A percentile compares a stretch with the other conserved stretches of the same genome.
Evolutionary conservation across 805 yeast genomes (phyloP).

Genomic region (Candida germanica): DNA sequence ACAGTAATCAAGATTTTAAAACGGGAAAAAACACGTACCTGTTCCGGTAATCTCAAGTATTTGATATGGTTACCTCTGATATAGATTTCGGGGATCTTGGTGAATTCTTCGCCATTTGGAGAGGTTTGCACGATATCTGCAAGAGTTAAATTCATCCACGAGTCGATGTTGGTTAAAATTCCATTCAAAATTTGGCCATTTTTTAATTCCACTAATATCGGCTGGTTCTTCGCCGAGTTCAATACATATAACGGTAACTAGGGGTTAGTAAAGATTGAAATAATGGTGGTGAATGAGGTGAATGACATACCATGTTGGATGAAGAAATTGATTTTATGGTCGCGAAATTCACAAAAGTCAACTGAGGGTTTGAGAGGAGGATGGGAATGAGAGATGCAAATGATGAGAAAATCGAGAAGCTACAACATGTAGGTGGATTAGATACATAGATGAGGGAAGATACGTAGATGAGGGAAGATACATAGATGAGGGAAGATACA

Average conservation of each 20-base stretch:
- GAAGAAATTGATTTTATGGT: too few species aligned
- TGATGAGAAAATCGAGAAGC: too few species aligned
- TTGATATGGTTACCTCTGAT: conserved; percentile 84
- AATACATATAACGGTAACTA: conserved; percentile 89
- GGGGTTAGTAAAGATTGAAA: conserved; percentile 12
- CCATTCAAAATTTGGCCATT: conserved; percentile 90
- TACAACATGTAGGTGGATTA: too few species aligned
- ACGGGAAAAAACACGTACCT: conserved; percentile 18
- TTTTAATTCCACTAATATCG: conserved; percentile 84
- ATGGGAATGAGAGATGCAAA: too few species aligned
- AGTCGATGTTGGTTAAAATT: conserved; percentile 77
- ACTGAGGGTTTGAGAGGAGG: too few species aligned
- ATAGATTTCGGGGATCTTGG: conserved; percentile 69
- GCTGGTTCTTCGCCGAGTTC: conserved; percentile 87
- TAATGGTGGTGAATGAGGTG: too few species aligned
- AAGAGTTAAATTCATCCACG: conserved; percentile 92
- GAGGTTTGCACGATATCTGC: conserved; percentile 69
- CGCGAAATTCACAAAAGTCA: too few species aligned
- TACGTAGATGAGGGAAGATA: too few species aligned
- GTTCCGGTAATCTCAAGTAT: conserved; percentile 71
- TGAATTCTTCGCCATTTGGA: conserved; percentile 56
- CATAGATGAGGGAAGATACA: too few species aligned
- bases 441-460: too few species aligned
- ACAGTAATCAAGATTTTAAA: conserved; percentile 1
- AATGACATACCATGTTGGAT: too few species aligned